These are phyloP conservation scores for Scenedesmus sp. DNA, from an alignment of 163 green algal species.

Conservation along the genomic window DNA sequence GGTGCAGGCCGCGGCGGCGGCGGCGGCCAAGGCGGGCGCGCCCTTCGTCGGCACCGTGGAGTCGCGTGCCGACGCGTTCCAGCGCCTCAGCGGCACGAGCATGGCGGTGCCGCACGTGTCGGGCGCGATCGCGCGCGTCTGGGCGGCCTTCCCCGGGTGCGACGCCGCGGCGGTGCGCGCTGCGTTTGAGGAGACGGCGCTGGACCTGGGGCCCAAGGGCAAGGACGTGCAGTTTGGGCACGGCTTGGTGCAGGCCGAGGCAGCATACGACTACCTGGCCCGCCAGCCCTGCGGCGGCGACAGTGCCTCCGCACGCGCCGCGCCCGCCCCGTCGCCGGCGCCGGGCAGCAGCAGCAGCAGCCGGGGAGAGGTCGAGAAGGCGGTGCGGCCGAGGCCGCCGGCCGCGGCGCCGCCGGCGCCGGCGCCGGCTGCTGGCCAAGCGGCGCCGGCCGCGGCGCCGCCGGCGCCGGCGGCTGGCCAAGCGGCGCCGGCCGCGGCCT, in stretches of 20 bases:
- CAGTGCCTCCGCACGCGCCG: not conserved
- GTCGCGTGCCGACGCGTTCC: not conserved
- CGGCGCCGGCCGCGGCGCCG: too few relatives aligned
- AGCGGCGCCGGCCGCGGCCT: too few relatives aligned
- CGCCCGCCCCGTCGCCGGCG: not conserved
- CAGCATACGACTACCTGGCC: slow-evolving; percentile 23
- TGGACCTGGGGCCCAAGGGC: slow-evolving; percentile 16
- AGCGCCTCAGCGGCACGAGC: slow-evolving; percentile 29
- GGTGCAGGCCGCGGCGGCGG: not conserved
- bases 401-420: not conserved
- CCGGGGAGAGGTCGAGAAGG: not conserved
- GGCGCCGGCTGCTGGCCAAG: not conserved
- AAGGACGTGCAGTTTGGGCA: slow-evolving; percentile 14
- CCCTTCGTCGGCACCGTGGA: not conserved
- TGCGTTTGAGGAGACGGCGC: slow-evolving; percentile 19
- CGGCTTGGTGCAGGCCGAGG: slow-evolving; percentile 20
- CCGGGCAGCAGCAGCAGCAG: not conserved
- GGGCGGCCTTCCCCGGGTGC: slow-evolving; percentile 37
- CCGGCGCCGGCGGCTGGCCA: too few relatives aligned
- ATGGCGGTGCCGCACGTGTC: slow-evolving; percentile 41
- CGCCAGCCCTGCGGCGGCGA: slow-evolving; percentile 32
- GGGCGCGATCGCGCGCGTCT: slow-evolving; percentile 24
- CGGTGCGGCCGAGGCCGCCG: not conserved
- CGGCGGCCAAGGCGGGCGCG: not conserved
- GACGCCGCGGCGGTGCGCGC: not conserved